A percentile compares a stretch with the other conserved stretches of the same genome.
phyloP scores from a whole-genome alignment of 2,329 filamentous ascomycete species.

The Fusarium graminum region DNA sequence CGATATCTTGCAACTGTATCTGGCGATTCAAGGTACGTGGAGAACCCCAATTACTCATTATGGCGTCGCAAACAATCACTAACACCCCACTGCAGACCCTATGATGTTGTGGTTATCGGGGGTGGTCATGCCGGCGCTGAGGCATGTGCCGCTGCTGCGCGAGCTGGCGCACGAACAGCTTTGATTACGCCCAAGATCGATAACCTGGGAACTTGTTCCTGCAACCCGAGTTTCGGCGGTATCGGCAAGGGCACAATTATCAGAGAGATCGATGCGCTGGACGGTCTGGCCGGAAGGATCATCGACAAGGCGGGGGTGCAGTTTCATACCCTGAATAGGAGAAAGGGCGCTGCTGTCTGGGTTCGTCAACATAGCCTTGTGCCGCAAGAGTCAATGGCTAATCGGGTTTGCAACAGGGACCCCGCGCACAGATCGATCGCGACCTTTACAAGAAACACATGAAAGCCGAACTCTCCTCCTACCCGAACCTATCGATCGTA shows the following conservation, averaged over 20 bases:
- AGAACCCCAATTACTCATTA: slow-evolving; percentile 4
- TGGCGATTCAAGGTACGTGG: slow-evolving; percentile 48
- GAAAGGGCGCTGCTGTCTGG: slow-evolving; percentile 96
- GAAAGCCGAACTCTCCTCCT: slow-evolving; percentile 84
- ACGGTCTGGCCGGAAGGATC: slow-evolving; percentile 87
- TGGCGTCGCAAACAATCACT: slow-evolving; percentile 15
- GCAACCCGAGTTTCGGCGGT: slow-evolving; percentile 97
- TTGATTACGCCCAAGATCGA: slow-evolving; percentile 89
- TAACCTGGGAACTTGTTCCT: slow-evolving; percentile 94
- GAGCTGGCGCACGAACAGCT: slow-evolving; percentile 88
- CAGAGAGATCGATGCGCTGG: slow-evolving; percentile 93
- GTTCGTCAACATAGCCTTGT: slow-evolving; percentile 51
- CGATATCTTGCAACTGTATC: slow-evolving; percentile 52
- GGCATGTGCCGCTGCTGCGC: slow-evolving; percentile 90
- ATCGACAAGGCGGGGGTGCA: slow-evolving; percentile 97
- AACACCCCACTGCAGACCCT: slow-evolving; percentile 64
- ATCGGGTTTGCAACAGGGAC: slow-evolving; percentile 66
- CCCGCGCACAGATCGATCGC: slow-evolving; percentile 94
- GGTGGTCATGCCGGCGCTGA: slow-evolving; percentile 96
- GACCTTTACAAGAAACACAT: slow-evolving; percentile 90
- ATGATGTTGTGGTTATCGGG: slow-evolving; percentile 95
- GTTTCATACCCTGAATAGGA: slow-evolving; percentile 88
- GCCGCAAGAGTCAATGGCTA: slow-evolving; percentile 1
- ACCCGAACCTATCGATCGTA: slow-evolving; percentile 83
- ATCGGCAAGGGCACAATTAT: slow-evolving; percentile 98